Conservation (phyloP, 768 basidiomycete genomes). For the Mycena latifolia region DNA sequence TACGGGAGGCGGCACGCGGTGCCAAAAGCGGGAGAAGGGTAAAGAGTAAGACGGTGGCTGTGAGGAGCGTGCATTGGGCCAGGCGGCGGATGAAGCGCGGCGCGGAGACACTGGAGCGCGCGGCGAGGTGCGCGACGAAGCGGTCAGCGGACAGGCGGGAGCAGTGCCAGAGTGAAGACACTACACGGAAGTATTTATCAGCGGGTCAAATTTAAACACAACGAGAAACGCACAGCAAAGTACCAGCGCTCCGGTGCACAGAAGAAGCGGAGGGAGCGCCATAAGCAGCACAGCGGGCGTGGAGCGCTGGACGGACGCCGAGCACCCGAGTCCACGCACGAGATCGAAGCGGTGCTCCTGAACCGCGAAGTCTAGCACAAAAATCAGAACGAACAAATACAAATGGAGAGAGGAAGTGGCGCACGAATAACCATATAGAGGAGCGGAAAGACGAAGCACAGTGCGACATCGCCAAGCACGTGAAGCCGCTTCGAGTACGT, state of each 20-base stretch:
- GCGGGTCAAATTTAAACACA: not conserved
- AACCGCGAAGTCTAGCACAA: slow-evolving; percentile 21
- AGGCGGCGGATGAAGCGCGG: slow-evolving; percentile 26
- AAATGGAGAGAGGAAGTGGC: not conserved
- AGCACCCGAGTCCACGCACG: slow-evolving; percentile 19
- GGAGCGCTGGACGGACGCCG: slow-evolving; percentile 24
- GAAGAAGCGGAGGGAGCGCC: slow-evolving; percentile 15
- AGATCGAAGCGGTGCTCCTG: slow-evolving; percentile 32
- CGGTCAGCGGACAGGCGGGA: slow-evolving; percentile 8
- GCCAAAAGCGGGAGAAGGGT: slow-evolving; percentile 44
- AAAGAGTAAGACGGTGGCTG: slow-evolving; percentile 1
- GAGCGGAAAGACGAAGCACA: slow-evolving; percentile 28
- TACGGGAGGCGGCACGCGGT: slow-evolving; percentile 50
- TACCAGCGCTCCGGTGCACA: slow-evolving; percentile 17
- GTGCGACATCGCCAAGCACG: slow-evolving; percentile 22
- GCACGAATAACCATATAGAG: slow-evolving; percentile 30
- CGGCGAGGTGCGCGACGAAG: slow-evolving; percentile 18
- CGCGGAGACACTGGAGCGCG: slow-evolving; percentile 21
- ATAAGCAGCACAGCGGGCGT: slow-evolving; percentile 25
- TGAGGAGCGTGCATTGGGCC: slow-evolving; percentile 9
- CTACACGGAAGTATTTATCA: not conserved
- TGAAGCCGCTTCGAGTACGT: slow-evolving; percentile 30
- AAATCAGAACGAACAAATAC: not conserved
- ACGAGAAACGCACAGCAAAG: slow-evolving; percentile 22
- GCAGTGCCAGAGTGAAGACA: slow-evolving; percentile 17